Base-by-base conservation (phyloP, 805 yeast species). In the Starmerella floris region DNA sequence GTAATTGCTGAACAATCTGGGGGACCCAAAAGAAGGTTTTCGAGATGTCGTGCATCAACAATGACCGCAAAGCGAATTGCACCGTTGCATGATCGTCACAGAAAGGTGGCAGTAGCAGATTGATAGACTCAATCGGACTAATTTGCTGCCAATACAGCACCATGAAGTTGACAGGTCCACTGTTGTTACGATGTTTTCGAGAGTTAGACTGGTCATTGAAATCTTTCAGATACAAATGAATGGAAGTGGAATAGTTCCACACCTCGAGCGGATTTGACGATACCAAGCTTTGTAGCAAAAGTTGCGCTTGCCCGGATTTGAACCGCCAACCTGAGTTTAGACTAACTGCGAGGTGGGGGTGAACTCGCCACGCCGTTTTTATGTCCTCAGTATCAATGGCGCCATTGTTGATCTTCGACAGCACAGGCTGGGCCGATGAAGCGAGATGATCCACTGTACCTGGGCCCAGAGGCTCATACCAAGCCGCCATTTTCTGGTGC, bases 21-120 rank as follows among this genome's bases (percentile, higher is more conserved):
- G 99, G 99, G 41, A 91, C 97, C 56, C 93, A 91, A 60, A 93
- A 91, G 65, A 93, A 91, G 0, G 95, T 83, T 48, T 80, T 64
- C 53, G 82, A 80, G 30, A 83, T 84, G 55, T 84, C 94, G 55
- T 83, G 94, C 19, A 76, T 70, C 59, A 85, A 95, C 49, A 91
- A 65, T 0, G 96, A 81, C 52, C 94, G 70, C 80, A 88, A 80
- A 13, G 94, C 79, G 57, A 79, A 91, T 62, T 91, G 99, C 45
- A 83, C 62, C 20, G 83, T 66, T 52, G 66, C 70, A 0, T 91
- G 76, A 54, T 82, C 73, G 26, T 62, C 62, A 27, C 79, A 77
- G 57, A 71, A 76, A 10, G 79, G n/a, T 3, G 94, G 94, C 51
- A 80, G 65, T 57, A 91, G 83, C 51, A 83, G 67, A 45, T 80